Base-by-base conservation (phyloP, 1,139 yeast genomes). In the Sugiyamaella neomexicana region DNA sequence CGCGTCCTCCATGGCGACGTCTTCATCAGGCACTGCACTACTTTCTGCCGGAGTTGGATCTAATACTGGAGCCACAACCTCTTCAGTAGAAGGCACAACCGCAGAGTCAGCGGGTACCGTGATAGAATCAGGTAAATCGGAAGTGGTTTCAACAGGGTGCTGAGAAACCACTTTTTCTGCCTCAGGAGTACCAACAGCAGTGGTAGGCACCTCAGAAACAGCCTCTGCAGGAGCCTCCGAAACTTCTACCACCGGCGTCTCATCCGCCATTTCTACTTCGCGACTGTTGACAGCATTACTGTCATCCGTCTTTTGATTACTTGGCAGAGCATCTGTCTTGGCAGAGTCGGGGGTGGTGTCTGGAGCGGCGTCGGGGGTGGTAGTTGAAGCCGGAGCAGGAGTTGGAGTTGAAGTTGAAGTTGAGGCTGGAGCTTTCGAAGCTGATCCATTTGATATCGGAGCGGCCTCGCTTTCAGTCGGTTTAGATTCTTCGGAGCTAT, bases 1-100 rank as follows among this genome's bases (percentile, higher is more conserved):
- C 9, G 59, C 63, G 40, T 61, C 60, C 31, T 57, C 56, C 66
- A 62, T 63, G 23, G 61, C 52, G 25, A 59, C 62, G 43, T 62
- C 65, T 6, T 50, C 58, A n/a, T 56, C 59, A 6, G 13, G 39
- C 20, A 39, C 31, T 25, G 44, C 37, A 20, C 10, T 16, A 16
- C 3, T 16, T 7, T 27, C 51, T 20, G 25, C 17, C 2, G 40
- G 31, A 5, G n/a, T 36, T 23, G 16, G 16, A 1, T 34, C 40
- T n/a, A 34, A 9, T 8, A 45, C 43, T n/a, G 46, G 48, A 37
- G 31, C 42, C 7, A 27, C 29, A 40, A 43, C 46, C 36, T 51
- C 49, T 9, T 16, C 42, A 9, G 49, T 38, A 15, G 48, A 32
- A 2, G 41, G 48, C 2, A 42, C 42, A 5, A 27, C 55, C 1